Evolutionary conservation across 331 rosid species (phyloP).

Genomic region (Arachis monticola): DNA sequence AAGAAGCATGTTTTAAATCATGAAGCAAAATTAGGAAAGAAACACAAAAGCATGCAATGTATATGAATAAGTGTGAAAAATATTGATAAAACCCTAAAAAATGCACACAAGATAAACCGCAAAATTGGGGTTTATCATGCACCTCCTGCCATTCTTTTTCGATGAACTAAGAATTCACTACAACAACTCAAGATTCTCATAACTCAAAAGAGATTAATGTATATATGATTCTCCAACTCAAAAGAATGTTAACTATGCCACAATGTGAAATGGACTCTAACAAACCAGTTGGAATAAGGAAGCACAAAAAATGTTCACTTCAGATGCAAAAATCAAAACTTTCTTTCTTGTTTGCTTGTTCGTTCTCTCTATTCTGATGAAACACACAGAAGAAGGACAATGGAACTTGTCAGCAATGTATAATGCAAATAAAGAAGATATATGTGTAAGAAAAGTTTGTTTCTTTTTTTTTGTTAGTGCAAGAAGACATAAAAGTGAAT

Average conservation of each 20-base stretch:
- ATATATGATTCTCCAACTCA: conserved; percentile 34
- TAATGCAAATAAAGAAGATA: conserved; percentile 38
- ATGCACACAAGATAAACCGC: too few relatives aligned
- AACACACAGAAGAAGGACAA: conserved; percentile 21
- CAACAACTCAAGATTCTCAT: conserved; percentile 32
- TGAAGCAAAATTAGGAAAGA: too few relatives aligned
- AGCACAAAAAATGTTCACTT: too few relatives aligned
- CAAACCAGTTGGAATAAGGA: conserved; percentile 34
- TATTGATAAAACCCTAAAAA: too few relatives aligned
- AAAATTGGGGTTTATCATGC: conserved; percentile 34
- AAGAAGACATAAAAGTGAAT: conserved; percentile 63
- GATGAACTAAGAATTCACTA: conserved; percentile 24
- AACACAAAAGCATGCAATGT: too few relatives aligned
- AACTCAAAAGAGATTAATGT: conserved; percentile 18
- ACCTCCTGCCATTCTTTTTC: conserved; percentile 67
- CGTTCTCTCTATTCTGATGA: conserved; percentile 31
- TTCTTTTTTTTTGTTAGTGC: not conserved
- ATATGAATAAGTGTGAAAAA: too few relatives aligned
- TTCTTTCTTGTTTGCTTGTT: not conserved
- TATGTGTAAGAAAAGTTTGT: conserved; percentile 45
- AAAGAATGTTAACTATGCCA: conserved; percentile 17
- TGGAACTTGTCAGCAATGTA: conserved; percentile 47
- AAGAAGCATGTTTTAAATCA: too few relatives aligned
- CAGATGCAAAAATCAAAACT: conserved; percentile 16
- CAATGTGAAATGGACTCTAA: conserved; percentile 12